A percentile compares a stretch with the other conserved stretches of the same genome.
phyloP scores from a whole-genome alignment of 2,329 filamentous ascomycete species.

The Xylariaceae sp. region DNA sequence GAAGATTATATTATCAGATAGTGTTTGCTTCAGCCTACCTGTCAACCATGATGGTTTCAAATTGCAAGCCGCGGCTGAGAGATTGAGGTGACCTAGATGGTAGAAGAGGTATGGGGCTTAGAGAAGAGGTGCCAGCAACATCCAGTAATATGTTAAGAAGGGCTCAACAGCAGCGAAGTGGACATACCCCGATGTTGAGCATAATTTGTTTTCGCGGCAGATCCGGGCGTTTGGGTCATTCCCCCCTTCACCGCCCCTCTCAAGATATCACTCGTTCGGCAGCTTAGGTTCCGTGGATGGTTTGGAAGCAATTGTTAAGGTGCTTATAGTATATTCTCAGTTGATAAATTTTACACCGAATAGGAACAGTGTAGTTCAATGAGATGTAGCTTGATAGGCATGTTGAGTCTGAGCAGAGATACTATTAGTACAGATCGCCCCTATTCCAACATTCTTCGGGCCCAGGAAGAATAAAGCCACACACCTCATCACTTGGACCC shows the following conservation, averaged over 20 bases:
- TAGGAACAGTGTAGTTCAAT: too few relatives aligned
- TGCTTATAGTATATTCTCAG: background rate
- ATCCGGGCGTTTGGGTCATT: background rate
- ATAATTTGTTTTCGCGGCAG: slow-evolving; percentile 6
- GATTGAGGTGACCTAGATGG: too few relatives aligned
- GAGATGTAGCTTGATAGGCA: too few relatives aligned
- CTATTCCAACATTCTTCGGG: background rate
- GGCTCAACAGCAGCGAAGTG: background rate
- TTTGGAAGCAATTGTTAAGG: background rate
- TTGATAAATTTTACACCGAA: background rate
- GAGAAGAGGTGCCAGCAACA: too few relatives aligned
- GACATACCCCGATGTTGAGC: background rate
- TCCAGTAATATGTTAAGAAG: background rate
- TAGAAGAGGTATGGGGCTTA: too few relatives aligned
- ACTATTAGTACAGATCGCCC: background rate
- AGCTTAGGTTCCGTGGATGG: background rate
- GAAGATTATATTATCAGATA: background rate
- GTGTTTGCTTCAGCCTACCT: slow-evolving; percentile 19
- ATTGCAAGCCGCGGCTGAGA: background rate
- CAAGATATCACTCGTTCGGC: background rate
- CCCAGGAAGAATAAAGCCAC: background rate
- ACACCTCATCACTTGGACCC: too few relatives aligned
- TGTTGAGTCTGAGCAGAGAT: background rate
- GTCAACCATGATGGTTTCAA: background rate
- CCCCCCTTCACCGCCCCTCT: slow-evolving; percentile 18